A percentile compares a stretch with the other conserved stretches of the same genome.
phyloP scores from a whole-genome alignment of 2,329 filamentous ascomycete species.

The Rosellinia necatrix region DNA sequence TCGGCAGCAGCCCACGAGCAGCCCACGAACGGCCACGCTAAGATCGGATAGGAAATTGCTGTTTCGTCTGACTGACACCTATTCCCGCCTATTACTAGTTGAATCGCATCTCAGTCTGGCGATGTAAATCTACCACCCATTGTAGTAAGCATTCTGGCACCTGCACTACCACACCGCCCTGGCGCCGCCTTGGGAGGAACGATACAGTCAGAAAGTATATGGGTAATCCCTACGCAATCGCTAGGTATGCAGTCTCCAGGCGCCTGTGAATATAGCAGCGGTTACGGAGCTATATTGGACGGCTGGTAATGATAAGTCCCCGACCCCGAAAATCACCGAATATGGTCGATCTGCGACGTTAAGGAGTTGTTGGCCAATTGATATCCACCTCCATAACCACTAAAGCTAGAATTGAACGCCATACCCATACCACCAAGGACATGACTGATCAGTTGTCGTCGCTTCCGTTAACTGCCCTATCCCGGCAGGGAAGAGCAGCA shows the following conservation, averaged over 20 bases:
- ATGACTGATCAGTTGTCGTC: no score
- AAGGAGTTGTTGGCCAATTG: no score
- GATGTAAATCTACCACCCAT: background rate
- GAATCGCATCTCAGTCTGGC: background rate
- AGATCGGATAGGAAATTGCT: no score
- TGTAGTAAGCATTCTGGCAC: conserved; percentile 23
- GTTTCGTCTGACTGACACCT: no score
- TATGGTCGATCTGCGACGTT: background rate
- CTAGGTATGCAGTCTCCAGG: background rate
- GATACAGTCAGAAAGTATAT: conserved; percentile 28
- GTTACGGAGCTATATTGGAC: conserved; percentile 8
- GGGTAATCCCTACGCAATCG: background rate
- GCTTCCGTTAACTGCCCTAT: no score
- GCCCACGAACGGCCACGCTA: no score
- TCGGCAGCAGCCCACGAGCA: no score
- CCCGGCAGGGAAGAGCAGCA: background rate
- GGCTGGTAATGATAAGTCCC: background rate
- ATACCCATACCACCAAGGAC: no score
- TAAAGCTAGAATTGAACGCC: no score
- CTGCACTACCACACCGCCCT: conserved; percentile 11
- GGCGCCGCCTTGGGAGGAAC: conserved; percentile 1
- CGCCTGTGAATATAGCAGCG: background rate
- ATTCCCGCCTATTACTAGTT: background rate
- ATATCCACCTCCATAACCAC: no score
- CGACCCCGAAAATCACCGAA: background rate